A percentile compares a stretch with the other conserved stretches of the same genome.
Evolutionary conservation across 768 basidiomycete genomes (phyloP).

Genomic region (Crepidotus variabilis): DNA sequence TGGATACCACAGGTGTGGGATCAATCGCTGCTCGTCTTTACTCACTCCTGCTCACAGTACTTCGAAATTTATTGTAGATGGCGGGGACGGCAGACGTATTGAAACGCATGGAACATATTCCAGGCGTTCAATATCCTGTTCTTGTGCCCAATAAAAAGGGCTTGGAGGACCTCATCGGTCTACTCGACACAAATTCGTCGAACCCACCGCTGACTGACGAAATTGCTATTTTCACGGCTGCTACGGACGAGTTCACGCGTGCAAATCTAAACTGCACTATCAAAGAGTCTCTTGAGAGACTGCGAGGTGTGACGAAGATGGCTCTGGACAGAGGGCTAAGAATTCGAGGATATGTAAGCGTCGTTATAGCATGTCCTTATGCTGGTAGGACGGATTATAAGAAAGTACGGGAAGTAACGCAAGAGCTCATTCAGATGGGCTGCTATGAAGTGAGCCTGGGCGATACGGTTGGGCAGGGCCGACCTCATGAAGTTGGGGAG

Average conservation of each 20-base stretch:
- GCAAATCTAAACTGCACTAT: constrained; percentile 83
- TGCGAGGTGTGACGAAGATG: constrained; percentile 56
- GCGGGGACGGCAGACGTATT: constrained; percentile 80
- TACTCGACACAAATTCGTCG: constrained; percentile 41
- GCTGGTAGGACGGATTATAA: constrained; percentile 69
- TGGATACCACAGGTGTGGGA: constrained; percentile 79
- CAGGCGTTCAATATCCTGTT: constrained; percentile 68
- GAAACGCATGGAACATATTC: constrained; percentile 45
- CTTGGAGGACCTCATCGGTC: constrained; percentile 58
- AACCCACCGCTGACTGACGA: constrained; percentile 66
- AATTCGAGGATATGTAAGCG: constrained; percentile 85
- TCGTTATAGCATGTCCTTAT: constrained; percentile 82
- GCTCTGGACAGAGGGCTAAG: constrained; percentile 62
- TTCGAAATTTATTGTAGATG: constrained; percentile 55
- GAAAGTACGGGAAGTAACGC: constrained; percentile 65
- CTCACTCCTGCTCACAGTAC: background rate
- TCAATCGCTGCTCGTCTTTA: background rate
- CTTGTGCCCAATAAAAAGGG: constrained; percentile 81
- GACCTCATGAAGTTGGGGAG: constrained; percentile 59
- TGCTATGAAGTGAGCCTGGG: constrained; percentile 92
- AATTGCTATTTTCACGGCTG: constrained; percentile 85
- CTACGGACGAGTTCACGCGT: constrained; percentile 80
- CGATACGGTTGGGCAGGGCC: constrained; percentile 88
- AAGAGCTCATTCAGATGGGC: constrained; percentile 79
- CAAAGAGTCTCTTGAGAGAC: constrained; percentile 61